phyloP scores from a whole-genome alignment of 352 stramenopile species.

The Peronospora belbahrii region DNA sequence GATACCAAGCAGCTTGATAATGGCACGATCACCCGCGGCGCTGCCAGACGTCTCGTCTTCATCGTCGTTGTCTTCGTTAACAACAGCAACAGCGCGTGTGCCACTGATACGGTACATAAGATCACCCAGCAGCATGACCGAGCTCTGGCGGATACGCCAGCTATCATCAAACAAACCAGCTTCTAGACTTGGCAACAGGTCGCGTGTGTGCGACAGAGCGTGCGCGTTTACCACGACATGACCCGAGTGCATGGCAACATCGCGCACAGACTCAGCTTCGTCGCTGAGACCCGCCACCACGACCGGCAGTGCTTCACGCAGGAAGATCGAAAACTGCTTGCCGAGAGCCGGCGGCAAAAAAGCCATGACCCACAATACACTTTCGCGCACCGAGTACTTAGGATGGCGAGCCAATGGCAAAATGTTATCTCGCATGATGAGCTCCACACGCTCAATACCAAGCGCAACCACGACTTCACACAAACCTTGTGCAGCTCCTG shows the following conservation, averaged over 20 bases:
- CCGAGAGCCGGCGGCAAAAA: constrained; percentile 96
- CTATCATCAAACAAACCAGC: constrained; percentile 95
- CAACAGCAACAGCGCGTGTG: constrained; percentile 81
- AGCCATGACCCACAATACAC: constrained; percentile 97
- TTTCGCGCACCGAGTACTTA: constrained; percentile 93
- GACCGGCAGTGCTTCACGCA: constrained; percentile 92
- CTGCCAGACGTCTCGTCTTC: constrained; percentile 80
- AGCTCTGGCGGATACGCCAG: constrained; percentile 98
- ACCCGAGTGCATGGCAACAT: constrained; percentile 95
- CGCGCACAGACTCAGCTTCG: constrained; percentile 95
- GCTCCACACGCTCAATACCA: constrained; percentile 67
- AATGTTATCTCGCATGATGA: constrained; percentile 88
- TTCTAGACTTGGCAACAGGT: constrained; percentile 96
- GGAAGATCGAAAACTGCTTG: constrained; percentile 89
- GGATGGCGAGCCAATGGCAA: constrained; percentile 92
- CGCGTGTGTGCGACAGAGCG: constrained; percentile 93
- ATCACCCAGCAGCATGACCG: constrained; percentile 92
- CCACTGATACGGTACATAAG: constrained; percentile 97
- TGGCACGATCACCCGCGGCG: constrained; percentile 74
- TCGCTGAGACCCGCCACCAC: constrained; percentile 97
- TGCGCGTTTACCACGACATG: constrained; percentile 97
- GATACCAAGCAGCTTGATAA: constrained; percentile 90
- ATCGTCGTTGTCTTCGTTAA: constrained; percentile 48
- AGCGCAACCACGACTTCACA: constrained; percentile 92
- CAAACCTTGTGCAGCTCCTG: constrained; percentile 96